Conservation (phyloP, 306 rosid species). For the Vigna radiata region DNA sequence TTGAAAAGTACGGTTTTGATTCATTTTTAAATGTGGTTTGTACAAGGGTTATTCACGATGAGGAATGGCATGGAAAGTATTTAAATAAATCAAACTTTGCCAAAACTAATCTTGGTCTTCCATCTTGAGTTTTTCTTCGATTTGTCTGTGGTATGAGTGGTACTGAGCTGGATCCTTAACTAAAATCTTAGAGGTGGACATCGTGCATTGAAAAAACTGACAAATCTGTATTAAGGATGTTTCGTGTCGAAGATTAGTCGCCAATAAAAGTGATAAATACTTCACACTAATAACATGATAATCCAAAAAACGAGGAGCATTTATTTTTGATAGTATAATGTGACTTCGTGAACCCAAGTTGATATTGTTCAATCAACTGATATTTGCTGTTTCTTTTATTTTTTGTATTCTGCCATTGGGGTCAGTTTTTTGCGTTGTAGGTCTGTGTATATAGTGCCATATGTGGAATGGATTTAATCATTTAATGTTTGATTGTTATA, state of each 20-base stretch:
- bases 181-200: not conserved
- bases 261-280: not conserved
- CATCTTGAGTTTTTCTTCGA: not conserved
- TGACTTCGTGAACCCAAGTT: not conserved
- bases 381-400: constrained; percentile 10
- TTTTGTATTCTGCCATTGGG: constrained; percentile 8
- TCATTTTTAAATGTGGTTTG: not conserved
- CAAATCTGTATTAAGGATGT: too few species aligned
- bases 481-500: constrained; percentile 51
- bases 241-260: not conserved
- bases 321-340: constrained; percentile 20
- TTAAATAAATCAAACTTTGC: not conserved
- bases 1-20: constrained; percentile 15
- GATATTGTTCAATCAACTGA: not conserved
- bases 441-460: not conserved
- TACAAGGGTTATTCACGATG: not conserved
- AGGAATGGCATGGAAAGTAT: not conserved
- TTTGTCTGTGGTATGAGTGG: not conserved
- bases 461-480: constrained; percentile 27
- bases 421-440: constrained; percentile 1
- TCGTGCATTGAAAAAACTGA: too few species aligned
- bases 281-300: not conserved
- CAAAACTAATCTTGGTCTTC: constrained; percentile 18
- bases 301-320: not conserved
- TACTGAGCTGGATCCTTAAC: not conserved